Evolutionary conservation across 2,329 filamentous ascomycete genomes (phyloP).

Genomic region (Stagonosporopsis vannaccii): DNA sequence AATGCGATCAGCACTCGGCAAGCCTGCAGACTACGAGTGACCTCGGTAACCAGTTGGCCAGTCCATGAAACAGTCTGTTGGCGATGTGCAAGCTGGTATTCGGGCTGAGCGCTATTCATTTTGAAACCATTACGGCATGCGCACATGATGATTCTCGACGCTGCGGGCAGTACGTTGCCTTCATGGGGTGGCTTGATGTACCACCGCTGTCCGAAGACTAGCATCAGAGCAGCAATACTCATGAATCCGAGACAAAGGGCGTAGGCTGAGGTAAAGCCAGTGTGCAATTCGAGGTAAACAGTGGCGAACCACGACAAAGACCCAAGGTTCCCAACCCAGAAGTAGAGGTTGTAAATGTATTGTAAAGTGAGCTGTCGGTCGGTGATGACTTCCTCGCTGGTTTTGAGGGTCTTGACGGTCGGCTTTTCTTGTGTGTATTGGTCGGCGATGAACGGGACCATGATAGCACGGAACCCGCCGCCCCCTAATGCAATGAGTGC

Average conservation of each 20-base stretch:
- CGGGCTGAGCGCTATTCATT: constrained; percentile 35
- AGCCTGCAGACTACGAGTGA: constrained; percentile 39
- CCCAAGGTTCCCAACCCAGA: constrained; percentile 66
- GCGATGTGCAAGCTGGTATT: constrained; percentile 33
- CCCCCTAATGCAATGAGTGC: constrained; percentile 50
- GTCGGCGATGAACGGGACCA: constrained; percentile 48
- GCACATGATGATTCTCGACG: constrained; percentile 35
- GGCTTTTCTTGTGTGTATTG: constrained; percentile 40
- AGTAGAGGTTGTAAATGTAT: constrained; percentile 52
- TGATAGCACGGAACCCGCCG: constrained; percentile 48
- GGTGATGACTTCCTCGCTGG: constrained; percentile 45
- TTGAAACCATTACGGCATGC: constrained; percentile 38
- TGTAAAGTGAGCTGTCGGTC: constrained; percentile 46
- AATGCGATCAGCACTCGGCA: constrained; percentile 46
- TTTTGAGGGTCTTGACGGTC: constrained; percentile 30
- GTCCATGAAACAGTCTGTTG: constrained; percentile 37
- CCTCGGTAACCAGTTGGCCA: constrained; percentile 35
- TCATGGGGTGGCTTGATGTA: constrained; percentile 32
- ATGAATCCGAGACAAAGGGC: constrained; percentile 70
- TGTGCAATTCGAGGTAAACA: constrained; percentile 70
- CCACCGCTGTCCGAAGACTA: constrained; percentile 48
- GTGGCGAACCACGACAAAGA: constrained; percentile 69
- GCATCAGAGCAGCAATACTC: constrained; percentile 64
- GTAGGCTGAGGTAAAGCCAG: constrained; percentile 73
- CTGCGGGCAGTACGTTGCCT: constrained; percentile 35